These are phyloP conservation scores for Flaveria robusta DNA, from an alignment of 129 eudicot species.

Conservation along the genomic window DNA sequence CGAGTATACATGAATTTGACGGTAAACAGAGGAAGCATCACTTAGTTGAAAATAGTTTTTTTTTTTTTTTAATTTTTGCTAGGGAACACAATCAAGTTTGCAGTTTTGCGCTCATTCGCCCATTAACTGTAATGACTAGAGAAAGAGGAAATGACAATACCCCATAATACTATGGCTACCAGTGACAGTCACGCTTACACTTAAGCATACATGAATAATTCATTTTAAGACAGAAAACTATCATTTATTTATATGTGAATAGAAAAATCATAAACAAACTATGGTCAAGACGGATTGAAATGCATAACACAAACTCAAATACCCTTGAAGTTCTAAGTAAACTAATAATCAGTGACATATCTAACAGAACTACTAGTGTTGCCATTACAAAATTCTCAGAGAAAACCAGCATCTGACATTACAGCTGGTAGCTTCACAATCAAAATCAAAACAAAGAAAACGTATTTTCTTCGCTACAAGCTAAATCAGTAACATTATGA, in stretches of 20 bases:
- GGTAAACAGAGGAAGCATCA: neutral
- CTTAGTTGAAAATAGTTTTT: neutral
- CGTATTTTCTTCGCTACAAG: neutral
- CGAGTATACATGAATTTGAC: slow-evolving; percentile 4
- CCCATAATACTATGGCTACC: neutral
- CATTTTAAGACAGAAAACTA: neutral
- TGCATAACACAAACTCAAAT: too few relatives aligned
- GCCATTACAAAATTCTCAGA: neutral
- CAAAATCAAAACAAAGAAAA: neutral
- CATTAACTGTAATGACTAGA: neutral
- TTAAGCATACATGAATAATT: neutral
- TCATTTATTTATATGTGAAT: neutral
- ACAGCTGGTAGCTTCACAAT: neutral
- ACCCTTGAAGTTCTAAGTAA: neutral
- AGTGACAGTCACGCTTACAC: neutral
- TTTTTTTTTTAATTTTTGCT: neutral
- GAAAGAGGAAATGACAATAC: neutral
- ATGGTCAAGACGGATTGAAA: too few relatives aligned
- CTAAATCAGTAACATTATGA: neutral
- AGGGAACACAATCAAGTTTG: neutral
- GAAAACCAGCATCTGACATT: too few relatives aligned
- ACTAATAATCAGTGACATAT: neutral
- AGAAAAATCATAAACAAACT: neutral
- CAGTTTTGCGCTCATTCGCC: neutral
- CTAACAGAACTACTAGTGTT: neutral